Evolutionary conservation across 768 basidiomycete genomes (phyloP), one percentile per base, ranked within the genome.

Genomic region (Panaeolus papilionaceus): DNA sequence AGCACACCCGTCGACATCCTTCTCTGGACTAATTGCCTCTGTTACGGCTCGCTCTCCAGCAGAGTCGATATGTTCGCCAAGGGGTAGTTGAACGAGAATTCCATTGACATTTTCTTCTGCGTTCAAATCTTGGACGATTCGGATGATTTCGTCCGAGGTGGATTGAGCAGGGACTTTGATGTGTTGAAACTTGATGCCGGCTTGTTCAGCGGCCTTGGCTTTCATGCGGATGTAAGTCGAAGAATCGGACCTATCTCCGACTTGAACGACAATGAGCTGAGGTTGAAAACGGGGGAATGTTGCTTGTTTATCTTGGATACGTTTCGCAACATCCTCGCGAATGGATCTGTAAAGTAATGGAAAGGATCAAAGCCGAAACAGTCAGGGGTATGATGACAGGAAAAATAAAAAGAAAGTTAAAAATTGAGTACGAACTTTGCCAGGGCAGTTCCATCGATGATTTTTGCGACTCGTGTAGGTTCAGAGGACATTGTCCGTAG

Each of bases 211-310:
- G 11, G 98, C 98, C 79, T 96, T 98, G 49, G 88, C 84, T 81
- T 99, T 99, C 97, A 99, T 99, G 75, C 95, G 94, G 71, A 99
- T 91, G 80, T 99, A 99, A 47, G 91, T 90, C 20, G 85, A 82
- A 5, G 96, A 99, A 78, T 98, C 97, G 23, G 95, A 90, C 67
- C 94, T 92, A 38, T 90, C 88, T 64, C 98, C 98, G 63, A 95
- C 95, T 80, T 99, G 98, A 54, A 99, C 87, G 79, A 99, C 95
- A 71, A 89, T 93, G 18, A 99, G 87, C 77, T 91, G 89, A 12
- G 98, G 93, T 73, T 90, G 88, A 83, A 99, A 99, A 23, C 92
- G 92, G n/a, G 96, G 93, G 77, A 86, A 90, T 68, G 81, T 84
- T 3, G 86, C 79, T 74, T 92, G 90, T 58, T 90, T 77, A 1